These are phyloP conservation scores for Somion occarium DNA, from an alignment of 1,284 basidiomycete species.

Conservation along the genomic window DNA sequence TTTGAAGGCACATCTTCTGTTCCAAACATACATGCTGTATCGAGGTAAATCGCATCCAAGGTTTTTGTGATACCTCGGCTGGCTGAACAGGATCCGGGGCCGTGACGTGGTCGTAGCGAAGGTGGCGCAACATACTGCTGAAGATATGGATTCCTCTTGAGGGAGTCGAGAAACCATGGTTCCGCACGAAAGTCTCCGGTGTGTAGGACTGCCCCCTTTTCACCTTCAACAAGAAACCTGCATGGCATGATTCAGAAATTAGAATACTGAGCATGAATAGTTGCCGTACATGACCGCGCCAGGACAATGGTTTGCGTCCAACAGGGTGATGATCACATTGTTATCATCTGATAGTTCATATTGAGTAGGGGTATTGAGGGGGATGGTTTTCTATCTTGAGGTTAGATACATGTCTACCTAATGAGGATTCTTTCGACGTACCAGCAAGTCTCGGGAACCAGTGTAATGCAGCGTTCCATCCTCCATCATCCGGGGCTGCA, in stretches of 20 bases:
- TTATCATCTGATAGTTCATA: conserved; percentile 57
- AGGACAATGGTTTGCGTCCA: conserved; percentile 94
- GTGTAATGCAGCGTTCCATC: conserved; percentile 43
- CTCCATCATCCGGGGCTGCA: conserved; percentile 40
- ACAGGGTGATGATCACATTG: conserved; percentile 67
- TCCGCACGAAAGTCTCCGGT: conserved; percentile 93
- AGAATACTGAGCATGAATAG: conserved; percentile 2
- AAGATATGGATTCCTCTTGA: conserved; percentile 66
- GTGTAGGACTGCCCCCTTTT: conserved; percentile 72
- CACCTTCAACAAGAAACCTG: conserved; percentile 86
- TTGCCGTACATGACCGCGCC: conserved; percentile 80
- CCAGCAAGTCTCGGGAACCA: conserved; percentile 62
- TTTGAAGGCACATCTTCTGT: conserved; percentile 67
- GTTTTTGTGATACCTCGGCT: conserved; percentile 29
- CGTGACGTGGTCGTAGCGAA: neutral
- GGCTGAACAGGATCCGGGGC: too few relatives aligned
- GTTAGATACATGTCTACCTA: too few relatives aligned
- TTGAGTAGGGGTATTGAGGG: conserved; percentile 58
- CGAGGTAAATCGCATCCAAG: conserved; percentile 82
- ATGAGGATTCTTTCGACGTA: conserved; percentile 29
- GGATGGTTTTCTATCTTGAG: conserved; percentile 47
- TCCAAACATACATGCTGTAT: conserved; percentile 71
- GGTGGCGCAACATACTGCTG: conserved; percentile 57
- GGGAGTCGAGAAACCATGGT: conserved; percentile 63
- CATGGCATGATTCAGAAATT: neutral